A percentile compares a stretch with the other conserved stretches of the same genome.
phyloP scores from a whole-genome alignment of 1,139 yeast genomes.

The Yamadazyma spencermartinsiae region DNA sequence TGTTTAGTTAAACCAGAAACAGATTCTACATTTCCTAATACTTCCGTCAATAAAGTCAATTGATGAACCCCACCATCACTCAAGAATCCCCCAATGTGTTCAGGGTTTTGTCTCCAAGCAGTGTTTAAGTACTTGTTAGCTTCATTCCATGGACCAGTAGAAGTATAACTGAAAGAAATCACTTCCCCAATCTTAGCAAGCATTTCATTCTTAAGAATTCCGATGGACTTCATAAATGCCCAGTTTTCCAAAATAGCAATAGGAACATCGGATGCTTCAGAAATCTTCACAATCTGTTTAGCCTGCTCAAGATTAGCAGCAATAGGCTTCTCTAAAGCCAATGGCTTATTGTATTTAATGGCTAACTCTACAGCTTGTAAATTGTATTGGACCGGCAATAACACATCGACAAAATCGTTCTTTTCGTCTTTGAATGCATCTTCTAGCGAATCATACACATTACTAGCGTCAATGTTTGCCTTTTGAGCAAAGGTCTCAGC shows the following conservation, averaged over 20 bases:
- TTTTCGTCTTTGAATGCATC: slow-evolving; percentile 60
- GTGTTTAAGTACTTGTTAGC: slow-evolving; percentile 67
- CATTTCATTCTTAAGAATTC: slow-evolving; percentile 48
- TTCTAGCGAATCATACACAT: slow-evolving; percentile 67
- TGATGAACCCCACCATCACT: slow-evolving; percentile 97
- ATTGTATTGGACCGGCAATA: slow-evolving; percentile 83
- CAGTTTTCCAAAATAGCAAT: slow-evolving; percentile 83
- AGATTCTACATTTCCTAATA: slow-evolving; percentile 71
- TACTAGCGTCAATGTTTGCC: slow-evolving; percentile 50
- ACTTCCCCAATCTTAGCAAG: slow-evolving; percentile 74
- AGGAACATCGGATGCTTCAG: slow-evolving; percentile 61
- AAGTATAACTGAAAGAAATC: slow-evolving; percentile 72
- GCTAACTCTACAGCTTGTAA: slow-evolving; percentile 66
- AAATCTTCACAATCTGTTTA: slow-evolving; percentile 65
- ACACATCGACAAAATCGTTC: slow-evolving; percentile 76
- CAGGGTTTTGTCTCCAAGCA: slow-evolving; percentile 84
- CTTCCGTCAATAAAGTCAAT: slow-evolving; percentile 77
- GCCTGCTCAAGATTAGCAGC: slow-evolving; percentile 86
- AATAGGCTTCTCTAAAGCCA: slow-evolving; percentile 85
- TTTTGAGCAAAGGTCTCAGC: slow-evolving; percentile 76
- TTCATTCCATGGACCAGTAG: slow-evolving; percentile 77
- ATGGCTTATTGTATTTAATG: slow-evolving; percentile 70
- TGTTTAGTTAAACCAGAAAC: slow-evolving; percentile 76
- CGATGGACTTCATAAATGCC: slow-evolving; percentile 64
- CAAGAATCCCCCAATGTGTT: slow-evolving; percentile 87